Percentiles rank a stretch among this genome's conserved stretches.
Conservation (phyloP, 257 asterid genomes). For the Solanum gandarillasii region DNA sequence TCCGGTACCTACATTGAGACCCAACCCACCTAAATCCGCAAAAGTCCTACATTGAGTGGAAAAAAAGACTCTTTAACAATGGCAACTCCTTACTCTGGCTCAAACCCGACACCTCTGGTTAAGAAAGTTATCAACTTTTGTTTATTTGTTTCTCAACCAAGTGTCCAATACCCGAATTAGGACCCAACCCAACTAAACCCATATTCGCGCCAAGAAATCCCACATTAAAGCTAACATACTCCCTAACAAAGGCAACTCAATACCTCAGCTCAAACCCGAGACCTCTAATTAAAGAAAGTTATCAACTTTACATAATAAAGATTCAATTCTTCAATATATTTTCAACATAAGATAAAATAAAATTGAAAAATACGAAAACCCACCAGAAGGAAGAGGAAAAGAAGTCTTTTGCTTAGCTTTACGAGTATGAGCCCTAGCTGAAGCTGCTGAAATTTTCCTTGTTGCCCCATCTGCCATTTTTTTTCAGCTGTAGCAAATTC, state of each 20-base stretch:
- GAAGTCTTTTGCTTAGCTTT: conserved; percentile 33
- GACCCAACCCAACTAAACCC: background rate
- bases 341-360: background rate
- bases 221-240: background rate
- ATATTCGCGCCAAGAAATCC: background rate
- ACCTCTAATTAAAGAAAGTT: background rate
- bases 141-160: background rate
- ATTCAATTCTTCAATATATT: background rate
- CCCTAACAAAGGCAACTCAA: background rate
- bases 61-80: too few species aligned
- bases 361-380: background rate
- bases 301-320: background rate
- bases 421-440: conserved; percentile 86
- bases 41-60: background rate
- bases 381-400: conserved; percentile 35
- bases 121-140: background rate
- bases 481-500: background rate
- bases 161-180: background rate
- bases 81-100: too few species aligned
- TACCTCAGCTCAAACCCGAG: background rate
- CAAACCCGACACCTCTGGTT: background rate
- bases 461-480: background rate
- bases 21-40: background rate
- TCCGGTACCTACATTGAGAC: background rate
- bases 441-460: conserved; percentile 71